Conservation (phyloP, 1,139 yeast genomes). For the Candida labiduridarum region DNA sequence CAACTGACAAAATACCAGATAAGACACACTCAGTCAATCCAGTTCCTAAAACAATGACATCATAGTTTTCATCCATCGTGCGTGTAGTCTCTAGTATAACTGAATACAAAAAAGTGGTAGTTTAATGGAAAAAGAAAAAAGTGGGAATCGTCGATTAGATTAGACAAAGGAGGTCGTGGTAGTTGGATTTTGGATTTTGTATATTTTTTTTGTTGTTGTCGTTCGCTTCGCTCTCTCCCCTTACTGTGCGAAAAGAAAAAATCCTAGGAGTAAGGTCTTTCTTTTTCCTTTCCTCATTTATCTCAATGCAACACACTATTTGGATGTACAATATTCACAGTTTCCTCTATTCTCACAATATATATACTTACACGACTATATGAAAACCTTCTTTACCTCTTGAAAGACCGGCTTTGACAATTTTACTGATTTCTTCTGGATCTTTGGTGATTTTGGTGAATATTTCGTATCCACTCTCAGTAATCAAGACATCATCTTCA, state of each 20-base stretch:
- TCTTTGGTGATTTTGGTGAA: constrained; percentile 83
- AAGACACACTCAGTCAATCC: constrained; percentile 96
- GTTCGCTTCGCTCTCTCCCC: neutral
- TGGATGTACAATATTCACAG: neutral
- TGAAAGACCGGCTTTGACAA: constrained; percentile 70
- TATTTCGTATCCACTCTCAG: constrained; percentile 75
- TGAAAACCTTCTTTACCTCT: constrained; percentile 55
- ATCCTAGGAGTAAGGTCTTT: no score
- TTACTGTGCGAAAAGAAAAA: no score
- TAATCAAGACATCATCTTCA: constrained; percentile 87
- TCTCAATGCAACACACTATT: neutral
- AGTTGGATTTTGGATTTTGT: neutral
- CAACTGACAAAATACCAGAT: constrained; percentile 91
- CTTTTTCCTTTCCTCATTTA: neutral
- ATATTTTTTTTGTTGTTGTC: neutral
- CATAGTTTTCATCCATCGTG: constrained; percentile 91
- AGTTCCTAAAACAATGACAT: constrained; percentile 61
- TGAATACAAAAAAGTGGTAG: neutral
- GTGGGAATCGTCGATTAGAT: constrained; percentile 1
- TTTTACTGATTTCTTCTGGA: constrained; percentile 75
- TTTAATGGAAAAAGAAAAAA: neutral
- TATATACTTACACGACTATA: constrained; percentile 40
- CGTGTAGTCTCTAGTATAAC: neutral
- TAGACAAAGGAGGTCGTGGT: neutral
- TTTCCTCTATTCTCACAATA: neutral